Percentiles rank a stretch among this genome's conserved stretches.
These are phyloP conservation scores for Pseudocercospora eumusae DNA, from an alignment of 2,329 filamentous ascomycete species.

Conservation along the genomic window DNA sequence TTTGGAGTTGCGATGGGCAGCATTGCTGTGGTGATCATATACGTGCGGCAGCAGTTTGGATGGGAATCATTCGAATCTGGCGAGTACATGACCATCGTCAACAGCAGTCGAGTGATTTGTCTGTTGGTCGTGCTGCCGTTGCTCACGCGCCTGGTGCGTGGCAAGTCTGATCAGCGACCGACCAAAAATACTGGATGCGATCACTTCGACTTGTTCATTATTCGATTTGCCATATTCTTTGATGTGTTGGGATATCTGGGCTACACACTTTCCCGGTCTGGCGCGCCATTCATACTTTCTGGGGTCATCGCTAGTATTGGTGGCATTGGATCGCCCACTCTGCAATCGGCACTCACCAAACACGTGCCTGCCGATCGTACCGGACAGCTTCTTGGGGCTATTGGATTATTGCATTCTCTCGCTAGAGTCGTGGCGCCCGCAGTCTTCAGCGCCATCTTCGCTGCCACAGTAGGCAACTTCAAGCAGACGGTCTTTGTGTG, in stretches of 20 bases:
- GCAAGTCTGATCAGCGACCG: conserved; percentile 44
- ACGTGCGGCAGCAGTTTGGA: conserved; percentile 74
- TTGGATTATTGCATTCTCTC: conserved; percentile 80
- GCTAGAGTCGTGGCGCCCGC: conserved; percentile 77
- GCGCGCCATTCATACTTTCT: conserved; percentile 66
- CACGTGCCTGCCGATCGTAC: conserved; percentile 81
- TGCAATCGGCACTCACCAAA: conserved; percentile 84
- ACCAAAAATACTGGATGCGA: conserved; percentile 70
- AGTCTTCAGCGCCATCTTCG: conserved; percentile 84
- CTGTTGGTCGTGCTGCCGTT: conserved; percentile 75
- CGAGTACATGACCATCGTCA: conserved; percentile 77
- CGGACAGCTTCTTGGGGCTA: conserved; percentile 84
- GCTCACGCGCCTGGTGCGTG: conserved; percentile 74
- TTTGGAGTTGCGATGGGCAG: conserved; percentile 80
- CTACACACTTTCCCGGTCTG: conserved; percentile 66
- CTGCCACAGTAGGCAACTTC: conserved; percentile 72
- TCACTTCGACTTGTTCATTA: conserved; percentile 71
- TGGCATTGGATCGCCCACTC: conserved; percentile 79
- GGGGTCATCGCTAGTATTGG: conserved; percentile 76
- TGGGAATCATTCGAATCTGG: conserved; percentile 83
- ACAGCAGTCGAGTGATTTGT: conserved; percentile 71
- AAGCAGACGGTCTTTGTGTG: conserved; percentile 83
- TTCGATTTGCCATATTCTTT: conserved; percentile 72
- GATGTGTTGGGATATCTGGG: conserved; percentile 76
- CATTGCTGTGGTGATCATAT: conserved; percentile 79